Evolutionary conservation across 176 grass and related monocot genomes (phyloP).

Genomic region (Panicum miliaceum): DNA sequence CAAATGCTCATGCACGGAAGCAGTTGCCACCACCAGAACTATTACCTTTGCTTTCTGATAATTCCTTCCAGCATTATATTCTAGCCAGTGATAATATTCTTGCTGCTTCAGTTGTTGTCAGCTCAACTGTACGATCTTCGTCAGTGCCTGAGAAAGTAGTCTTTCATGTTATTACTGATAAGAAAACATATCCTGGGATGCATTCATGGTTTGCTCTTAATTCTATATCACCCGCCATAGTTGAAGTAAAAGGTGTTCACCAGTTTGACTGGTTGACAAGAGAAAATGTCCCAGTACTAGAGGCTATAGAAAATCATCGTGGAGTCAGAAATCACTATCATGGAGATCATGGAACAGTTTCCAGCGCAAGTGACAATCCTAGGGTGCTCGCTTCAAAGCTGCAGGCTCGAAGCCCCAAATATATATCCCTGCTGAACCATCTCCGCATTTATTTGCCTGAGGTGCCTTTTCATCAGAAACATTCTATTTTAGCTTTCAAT

Average conservation of each 20-base stretch:
- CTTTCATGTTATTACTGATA: slow-evolving; percentile 96
- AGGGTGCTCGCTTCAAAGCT: slow-evolving; percentile 92
- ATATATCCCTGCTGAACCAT: slow-evolving; percentile 94
- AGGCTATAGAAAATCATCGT: slow-evolving; percentile 85
- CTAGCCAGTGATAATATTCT: slow-evolving; percentile 94
- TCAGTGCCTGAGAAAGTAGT: slow-evolving; percentile 69
- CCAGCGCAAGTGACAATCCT: slow-evolving; percentile 67
- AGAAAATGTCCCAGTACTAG: slow-evolving; percentile 92
- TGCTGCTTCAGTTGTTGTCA: slow-evolving; percentile 89
- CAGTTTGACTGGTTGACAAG: slow-evolving; percentile 96
- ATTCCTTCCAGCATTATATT: slow-evolving; percentile 86
- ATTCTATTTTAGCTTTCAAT: slow-evolving; percentile 31
- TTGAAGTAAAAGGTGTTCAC: slow-evolving; percentile 95
- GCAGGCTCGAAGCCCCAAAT: slow-evolving; percentile 91
- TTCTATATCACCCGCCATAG: slow-evolving; percentile 78
- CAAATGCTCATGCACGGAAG: slow-evolving; percentile 94
- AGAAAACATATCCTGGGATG: slow-evolving; percentile 95
- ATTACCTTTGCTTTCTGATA: slow-evolving; percentile 83
- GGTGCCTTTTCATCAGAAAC: slow-evolving; percentile 57
- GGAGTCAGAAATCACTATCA: slow-evolving; percentile 90
- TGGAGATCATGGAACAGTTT: slow-evolving; percentile 77
- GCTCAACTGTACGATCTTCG: slow-evolving; percentile 71
- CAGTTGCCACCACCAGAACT: slow-evolving; percentile 92
- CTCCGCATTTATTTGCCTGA: slow-evolving; percentile 96
- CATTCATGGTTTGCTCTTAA: slow-evolving; percentile 99